Conservation (phyloP, 73 alveolate genomes). For the Symbiodinium natans region DNA sequence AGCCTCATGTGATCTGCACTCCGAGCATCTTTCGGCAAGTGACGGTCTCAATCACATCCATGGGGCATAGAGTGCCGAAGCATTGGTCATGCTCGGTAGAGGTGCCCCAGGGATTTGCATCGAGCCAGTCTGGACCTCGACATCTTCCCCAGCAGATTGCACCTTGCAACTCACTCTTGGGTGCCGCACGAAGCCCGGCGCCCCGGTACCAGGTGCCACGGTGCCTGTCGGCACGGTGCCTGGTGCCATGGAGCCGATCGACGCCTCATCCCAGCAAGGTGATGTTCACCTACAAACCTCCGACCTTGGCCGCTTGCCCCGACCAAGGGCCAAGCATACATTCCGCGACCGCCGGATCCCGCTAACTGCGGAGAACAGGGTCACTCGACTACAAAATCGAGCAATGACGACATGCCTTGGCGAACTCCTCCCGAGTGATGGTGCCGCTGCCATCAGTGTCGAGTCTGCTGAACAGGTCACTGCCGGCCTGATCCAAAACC, state of each 20-base stretch:
- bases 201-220: not conserved
- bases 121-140: too few species aligned
- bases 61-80: too few species aligned
- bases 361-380: not conserved
- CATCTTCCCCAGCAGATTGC: too few species aligned
- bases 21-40: too few species aligned
- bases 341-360: not conserved
- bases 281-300: not conserved
- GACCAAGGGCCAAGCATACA: not conserved
- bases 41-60: too few species aligned
- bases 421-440: conserved; percentile 71
- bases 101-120: too few species aligned
- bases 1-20: not conserved
- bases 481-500: not conserved
- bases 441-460: conserved; percentile 73
- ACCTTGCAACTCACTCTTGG: too few species aligned
- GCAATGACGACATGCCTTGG: conserved; percentile 18
- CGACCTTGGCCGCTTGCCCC: not conserved
- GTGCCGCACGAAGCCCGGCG: too few species aligned
- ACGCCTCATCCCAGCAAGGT: not conserved
- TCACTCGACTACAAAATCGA: too few species aligned
- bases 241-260: conserved; percentile 53
- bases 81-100: too few species aligned
- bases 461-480: conserved; percentile 52
- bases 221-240: not conserved